A percentile compares a stretch with the other conserved stretches of the same genome.
Evolutionary conservation across 1,284 basidiomycete species (phyloP).

Genomic region (Bothia castanella): DNA sequence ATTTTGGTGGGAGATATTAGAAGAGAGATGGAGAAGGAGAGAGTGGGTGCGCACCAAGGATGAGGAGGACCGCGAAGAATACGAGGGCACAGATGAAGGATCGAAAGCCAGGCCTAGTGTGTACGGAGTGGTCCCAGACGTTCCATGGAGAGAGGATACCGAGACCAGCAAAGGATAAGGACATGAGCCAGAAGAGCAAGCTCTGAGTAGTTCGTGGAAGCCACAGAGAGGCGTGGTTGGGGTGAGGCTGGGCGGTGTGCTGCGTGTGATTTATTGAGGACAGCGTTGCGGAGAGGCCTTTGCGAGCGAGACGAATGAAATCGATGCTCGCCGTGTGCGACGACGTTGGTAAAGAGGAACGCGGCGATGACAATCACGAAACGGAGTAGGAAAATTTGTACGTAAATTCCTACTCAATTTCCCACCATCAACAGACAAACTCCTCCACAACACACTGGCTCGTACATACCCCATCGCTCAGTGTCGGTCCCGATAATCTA

Average conservation of each 20-base stretch:
- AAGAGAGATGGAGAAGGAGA: background rate
- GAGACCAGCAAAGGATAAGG: conserved; percentile 59
- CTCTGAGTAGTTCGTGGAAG: conserved; percentile 13
- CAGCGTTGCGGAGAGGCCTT: conserved; percentile 25
- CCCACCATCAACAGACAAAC: too few species aligned
- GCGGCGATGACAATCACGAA: conserved; percentile 20
- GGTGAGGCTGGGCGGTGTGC: conserved; percentile 13
- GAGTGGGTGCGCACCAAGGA: conserved; percentile 59
- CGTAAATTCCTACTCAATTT: conserved; percentile 25
- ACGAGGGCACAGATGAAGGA: conserved; percentile 65
- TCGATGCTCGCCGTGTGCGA: conserved; percentile 16
- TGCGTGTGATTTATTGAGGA: conserved; percentile 27
- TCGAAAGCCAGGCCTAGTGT: conserved; percentile 59
- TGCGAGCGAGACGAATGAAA: conserved; percentile 9
- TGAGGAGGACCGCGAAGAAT: conserved; percentile 61
- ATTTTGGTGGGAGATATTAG: too few species aligned
- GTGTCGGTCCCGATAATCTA: too few species aligned
- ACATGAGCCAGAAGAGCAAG: conserved; percentile 51
- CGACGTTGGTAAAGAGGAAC: conserved; percentile 20
- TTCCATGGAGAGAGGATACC: conserved; percentile 57
- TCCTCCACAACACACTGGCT: too few species aligned
- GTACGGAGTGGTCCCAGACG: conserved; percentile 46
- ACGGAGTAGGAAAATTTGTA: conserved; percentile 31
- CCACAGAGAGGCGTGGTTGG: conserved; percentile 16
- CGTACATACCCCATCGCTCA: too few species aligned